These are phyloP conservation scores for Rhinocladiella similis DNA, from an alignment of 2,329 filamentous ascomycete species.

Conservation along the genomic window DNA sequence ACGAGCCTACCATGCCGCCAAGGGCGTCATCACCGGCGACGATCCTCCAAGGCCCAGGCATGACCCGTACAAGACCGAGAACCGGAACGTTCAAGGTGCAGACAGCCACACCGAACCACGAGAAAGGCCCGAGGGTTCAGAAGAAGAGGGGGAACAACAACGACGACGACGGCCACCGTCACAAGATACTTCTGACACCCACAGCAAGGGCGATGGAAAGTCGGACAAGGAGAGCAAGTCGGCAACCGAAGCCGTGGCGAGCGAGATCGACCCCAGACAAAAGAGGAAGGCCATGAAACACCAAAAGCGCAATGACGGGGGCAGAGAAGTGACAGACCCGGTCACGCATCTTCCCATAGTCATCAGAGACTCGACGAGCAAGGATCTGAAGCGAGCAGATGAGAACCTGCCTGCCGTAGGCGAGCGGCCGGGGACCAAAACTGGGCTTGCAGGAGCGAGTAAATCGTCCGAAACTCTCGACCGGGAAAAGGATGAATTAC, in stretches of 20 bases:
- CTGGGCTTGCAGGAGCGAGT: constrained; percentile 45
- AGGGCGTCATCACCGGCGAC: constrained; percentile 25
- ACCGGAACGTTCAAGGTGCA: constrained; percentile 19
- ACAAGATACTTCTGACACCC: too few species aligned
- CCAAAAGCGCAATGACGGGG: constrained; percentile 47
- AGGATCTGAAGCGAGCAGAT: constrained; percentile 54
- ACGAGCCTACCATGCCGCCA: constrained; percentile 28
- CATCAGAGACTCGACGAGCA: constrained; percentile 68
- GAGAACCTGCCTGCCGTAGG: constrained; percentile 48
- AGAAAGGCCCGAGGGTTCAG: background rate
- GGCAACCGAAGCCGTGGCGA: constrained; percentile 26
- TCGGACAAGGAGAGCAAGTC: constrained; percentile 18
- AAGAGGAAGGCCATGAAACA: constrained; percentile 53
- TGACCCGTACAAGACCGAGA: constrained; percentile 26
- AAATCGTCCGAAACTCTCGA: constrained; percentile 47
- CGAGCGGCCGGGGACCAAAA: constrained; percentile 42
- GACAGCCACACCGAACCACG: background rate
- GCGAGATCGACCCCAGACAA: constrained; percentile 42
- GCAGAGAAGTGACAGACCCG: constrained; percentile 68
- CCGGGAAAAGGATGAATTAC: constrained; percentile 43
- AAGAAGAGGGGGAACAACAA: background rate
- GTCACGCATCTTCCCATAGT: constrained; percentile 69
- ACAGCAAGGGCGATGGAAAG: constrained; percentile 1
- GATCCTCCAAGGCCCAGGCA: constrained; percentile 13
- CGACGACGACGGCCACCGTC: too few species aligned